Evolutionary conservation across 1,284 basidiomycete genomes (phyloP), one percentile per base, ranked within the genome.

Genomic region (Gymnopus androsaceus): DNA sequence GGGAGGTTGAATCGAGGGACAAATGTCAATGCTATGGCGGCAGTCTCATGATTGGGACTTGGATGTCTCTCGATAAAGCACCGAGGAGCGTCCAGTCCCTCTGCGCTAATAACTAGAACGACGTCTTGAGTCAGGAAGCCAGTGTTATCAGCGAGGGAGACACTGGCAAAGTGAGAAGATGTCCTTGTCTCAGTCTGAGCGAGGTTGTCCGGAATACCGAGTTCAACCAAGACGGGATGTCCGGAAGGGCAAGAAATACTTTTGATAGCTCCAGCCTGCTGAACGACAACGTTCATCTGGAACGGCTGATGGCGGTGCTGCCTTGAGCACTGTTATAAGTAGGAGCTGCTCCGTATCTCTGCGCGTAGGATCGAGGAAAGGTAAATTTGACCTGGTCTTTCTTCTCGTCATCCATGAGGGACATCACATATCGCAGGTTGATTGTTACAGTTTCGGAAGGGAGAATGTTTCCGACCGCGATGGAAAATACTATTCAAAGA

Each of bases 1-100:
- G 65, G 66, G 5, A 71, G 51, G 3, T 64, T 59, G 57, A 71
- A 70, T 27, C 63, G 65, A 1, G 71, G 71, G 0, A 72, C 66
- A 15, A 72, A 45, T 7, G 62, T 70, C 40, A 73, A 58, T 30
- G 64, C 62, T 28, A 67, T 53, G 3, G 69, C 69, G 8, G 64
- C 41, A 0, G 65, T 66, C 25, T 66, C 60, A n/a, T 54, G 46
- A 12, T 48, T 42, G 6, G 48, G 47, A 49, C 42, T 46, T 28
- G 52, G 23, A 30, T 62, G 58, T 6, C 28, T 21, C 54, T 72
- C 70, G 5, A 63, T 63, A 41, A 73, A 64, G 54, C 68, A 70
- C 3, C 71, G 63, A 23, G 71, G 65, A 28, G 41, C 42, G 41
- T 69, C 68, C 7, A 72, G 59, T 6, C 58, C 63, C 2, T 25